phyloP scores from a whole-genome alignment of 2,329 filamentous ascomycete species.

The Phaeosphaeria sp. region DNA sequence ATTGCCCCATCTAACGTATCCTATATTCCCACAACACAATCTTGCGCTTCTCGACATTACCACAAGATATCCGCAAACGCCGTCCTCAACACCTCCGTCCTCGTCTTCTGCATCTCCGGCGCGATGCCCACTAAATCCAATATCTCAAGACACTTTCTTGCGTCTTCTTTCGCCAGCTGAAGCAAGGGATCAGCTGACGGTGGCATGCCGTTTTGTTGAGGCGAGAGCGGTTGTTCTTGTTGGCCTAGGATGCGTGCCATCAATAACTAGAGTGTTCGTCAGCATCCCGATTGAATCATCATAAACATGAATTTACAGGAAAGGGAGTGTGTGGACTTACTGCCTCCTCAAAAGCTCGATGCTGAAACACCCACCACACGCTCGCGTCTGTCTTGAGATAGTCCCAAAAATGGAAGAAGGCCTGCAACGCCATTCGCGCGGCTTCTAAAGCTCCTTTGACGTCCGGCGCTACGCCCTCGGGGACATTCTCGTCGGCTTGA shows the following conservation, averaged over 20 bases:
- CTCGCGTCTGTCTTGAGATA: constrained; percentile 74
- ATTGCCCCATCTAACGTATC: not conserved
- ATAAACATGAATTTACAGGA: no score
- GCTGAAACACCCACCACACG: constrained; percentile 87
- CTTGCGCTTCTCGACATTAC: constrained; percentile 17
- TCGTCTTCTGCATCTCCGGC: constrained; percentile 57
- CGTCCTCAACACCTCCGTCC: constrained; percentile 54
- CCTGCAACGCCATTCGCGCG: constrained; percentile 74
- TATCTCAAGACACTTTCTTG: constrained; percentile 54
- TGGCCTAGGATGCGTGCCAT: constrained; percentile 48
- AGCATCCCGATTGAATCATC: not conserved
- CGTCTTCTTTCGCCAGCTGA: constrained; percentile 52
- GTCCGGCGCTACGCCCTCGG: constrained; percentile 61
- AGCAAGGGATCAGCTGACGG: constrained; percentile 43
- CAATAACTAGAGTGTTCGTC: constrained; percentile 37
- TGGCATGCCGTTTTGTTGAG: constrained; percentile 28
- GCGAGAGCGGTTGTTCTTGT: constrained; percentile 43
- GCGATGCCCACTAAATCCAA: constrained; percentile 53
- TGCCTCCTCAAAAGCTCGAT: constrained; percentile 79
- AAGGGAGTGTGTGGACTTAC: no score
- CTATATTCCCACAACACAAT: not conserved
- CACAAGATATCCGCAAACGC: constrained; percentile 52
- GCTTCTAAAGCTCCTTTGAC: constrained; percentile 75
- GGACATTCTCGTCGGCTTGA: constrained; percentile 72
- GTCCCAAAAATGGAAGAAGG: constrained; percentile 76